phyloP scores from a whole-genome alignment of 108 stramenopile genomes.

The Cyclostephanos tholiformis region DNA sequence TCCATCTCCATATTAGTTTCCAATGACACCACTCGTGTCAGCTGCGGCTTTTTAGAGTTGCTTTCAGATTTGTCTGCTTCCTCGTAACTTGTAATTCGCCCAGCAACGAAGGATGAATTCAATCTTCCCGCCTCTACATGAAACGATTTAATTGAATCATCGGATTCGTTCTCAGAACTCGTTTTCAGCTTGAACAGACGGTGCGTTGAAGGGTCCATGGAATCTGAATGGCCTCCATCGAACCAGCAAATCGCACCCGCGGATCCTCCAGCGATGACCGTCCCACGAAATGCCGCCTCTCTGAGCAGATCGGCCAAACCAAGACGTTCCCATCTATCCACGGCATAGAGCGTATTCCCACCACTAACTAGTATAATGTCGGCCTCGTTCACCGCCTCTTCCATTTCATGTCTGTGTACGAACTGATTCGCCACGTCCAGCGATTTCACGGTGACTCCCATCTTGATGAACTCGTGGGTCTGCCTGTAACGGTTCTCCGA shows the following conservation, averaged over 20 bases:
- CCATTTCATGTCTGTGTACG: constrained; percentile 30
- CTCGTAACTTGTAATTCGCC: neutral
- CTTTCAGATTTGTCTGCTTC: neutral
- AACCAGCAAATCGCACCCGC: constrained; percentile 92
- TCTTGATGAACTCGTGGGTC: constrained; percentile 32
- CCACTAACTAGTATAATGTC: constrained; percentile 74
- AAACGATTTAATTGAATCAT: neutral
- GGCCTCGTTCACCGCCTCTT: constrained; percentile 49
- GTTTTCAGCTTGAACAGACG: constrained; percentile 32
- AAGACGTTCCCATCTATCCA: constrained; percentile 73
- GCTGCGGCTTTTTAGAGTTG: no score
- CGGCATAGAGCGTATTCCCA: constrained; percentile 86
- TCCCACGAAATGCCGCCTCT: constrained; percentile 48
- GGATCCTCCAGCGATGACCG: constrained; percentile 74
- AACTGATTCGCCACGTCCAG: constrained; percentile 38
- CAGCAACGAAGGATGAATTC: neutral
- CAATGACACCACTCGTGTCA: neutral
- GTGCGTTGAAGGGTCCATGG: constrained; percentile 53
- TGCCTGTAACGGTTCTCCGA: constrained; percentile 47
- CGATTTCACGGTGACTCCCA: constrained; percentile 44
- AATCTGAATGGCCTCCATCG: constrained; percentile 76
- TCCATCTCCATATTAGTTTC: neutral
- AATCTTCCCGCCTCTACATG: neutral
- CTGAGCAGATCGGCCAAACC: constrained; percentile 57
- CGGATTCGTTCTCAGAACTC: constrained; percentile 11